Conservation (phyloP, 2,329 filamentous ascomycete species). For the Colletotrichum cuscutae region DNA sequence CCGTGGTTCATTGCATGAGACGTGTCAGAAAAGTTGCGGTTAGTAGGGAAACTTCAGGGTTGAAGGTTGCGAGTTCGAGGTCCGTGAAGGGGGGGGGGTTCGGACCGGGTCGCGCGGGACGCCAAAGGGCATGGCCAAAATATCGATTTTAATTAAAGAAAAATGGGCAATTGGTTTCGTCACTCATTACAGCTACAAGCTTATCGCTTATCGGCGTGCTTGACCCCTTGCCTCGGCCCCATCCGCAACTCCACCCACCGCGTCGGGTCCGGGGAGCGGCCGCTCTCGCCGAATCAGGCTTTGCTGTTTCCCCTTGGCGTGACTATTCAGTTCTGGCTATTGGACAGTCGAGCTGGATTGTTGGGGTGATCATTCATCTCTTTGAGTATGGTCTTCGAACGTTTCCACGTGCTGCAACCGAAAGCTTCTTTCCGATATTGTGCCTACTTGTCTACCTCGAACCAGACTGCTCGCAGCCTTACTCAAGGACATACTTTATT, state of each 20-base stretch:
- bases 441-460: too few species aligned
- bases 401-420: too few species aligned
- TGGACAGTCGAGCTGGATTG: neutral
- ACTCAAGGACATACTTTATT: too few species aligned
- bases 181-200: slow-evolving; percentile 31
- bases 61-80: neutral
- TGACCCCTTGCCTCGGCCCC: slow-evolving; percentile 14
- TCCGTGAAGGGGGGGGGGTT: neutral
- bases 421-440: too few species aligned
- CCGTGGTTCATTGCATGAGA: slow-evolving; percentile 36
- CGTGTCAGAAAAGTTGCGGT: neutral
- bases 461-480: too few species aligned
- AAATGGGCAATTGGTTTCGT: slow-evolving; percentile 23
- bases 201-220: slow-evolving; percentile 9
- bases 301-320: slow-evolving; percentile 18
- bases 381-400: neutral
- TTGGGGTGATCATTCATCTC: neutral
- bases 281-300: slow-evolving; percentile 27
- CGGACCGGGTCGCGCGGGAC: neutral
- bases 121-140: slow-evolving; percentile 8
- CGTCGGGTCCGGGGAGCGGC: slow-evolving; percentile 16
- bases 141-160: slow-evolving; percentile 20
- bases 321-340: neutral
- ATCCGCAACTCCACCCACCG: neutral
- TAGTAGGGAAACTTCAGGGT: neutral